phyloP scores from a whole-genome alignment of 305 asterid genomes.

The Solanum hybrid region DNA sequence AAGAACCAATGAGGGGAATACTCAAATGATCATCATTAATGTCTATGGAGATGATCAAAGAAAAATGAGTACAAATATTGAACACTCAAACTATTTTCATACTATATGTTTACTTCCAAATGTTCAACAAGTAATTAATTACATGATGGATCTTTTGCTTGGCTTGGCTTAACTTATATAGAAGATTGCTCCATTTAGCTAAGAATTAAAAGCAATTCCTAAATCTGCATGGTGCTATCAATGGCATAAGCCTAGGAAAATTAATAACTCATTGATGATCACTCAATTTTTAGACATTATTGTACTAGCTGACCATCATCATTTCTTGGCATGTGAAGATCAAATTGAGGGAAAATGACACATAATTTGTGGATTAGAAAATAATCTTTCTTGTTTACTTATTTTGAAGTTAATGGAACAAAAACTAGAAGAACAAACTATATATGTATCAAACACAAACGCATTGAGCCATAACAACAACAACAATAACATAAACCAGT shows the following conservation, averaged over 20 bases:
- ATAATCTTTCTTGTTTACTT: neutral
- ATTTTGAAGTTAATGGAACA: neutral
- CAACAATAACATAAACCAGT: neutral
- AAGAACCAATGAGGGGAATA: neutral
- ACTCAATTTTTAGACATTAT: neutral
- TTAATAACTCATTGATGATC: neutral
- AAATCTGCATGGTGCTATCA: neutral
- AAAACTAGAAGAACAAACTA: neutral
- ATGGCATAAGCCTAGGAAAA: neutral
- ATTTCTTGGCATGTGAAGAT: constrained; percentile 3
- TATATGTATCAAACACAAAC: neutral
- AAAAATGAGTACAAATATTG: neutral
- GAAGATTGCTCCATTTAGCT: neutral
- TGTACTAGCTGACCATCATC: neutral
- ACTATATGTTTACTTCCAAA: neutral
- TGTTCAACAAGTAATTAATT: neutral
- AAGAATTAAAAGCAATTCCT: neutral
- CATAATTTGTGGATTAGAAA: neutral
- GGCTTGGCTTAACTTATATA: neutral
- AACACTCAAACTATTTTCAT: neutral
- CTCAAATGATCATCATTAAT: neutral
- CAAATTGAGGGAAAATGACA: neutral
- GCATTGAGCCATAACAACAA: neutral
- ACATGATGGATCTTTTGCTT: neutral
- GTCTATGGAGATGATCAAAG: neutral